phyloP scores from a whole-genome alignment of 2,329 filamentous ascomycete genomes.

The Talaromyces sp. region DNA sequence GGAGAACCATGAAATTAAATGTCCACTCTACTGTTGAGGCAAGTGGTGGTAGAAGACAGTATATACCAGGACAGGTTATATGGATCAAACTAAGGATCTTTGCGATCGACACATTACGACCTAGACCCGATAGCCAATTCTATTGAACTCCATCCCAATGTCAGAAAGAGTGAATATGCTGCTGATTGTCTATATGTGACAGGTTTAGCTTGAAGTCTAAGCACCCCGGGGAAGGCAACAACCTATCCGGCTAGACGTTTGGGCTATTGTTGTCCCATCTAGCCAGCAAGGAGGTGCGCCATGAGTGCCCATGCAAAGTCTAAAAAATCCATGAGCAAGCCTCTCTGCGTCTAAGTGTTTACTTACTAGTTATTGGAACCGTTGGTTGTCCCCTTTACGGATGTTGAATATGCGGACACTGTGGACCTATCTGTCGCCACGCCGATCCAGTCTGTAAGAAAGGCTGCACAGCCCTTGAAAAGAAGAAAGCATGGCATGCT shows the following conservation, averaged over 20 bases:
- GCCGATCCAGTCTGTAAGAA: not conserved
- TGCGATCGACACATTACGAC: slow-evolving; percentile 11
- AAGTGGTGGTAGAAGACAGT: not conserved
- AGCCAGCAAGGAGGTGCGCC: slow-evolving; percentile 16
- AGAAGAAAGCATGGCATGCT: not conserved
- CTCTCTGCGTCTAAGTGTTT: not conserved
- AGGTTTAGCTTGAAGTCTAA: slow-evolving; percentile 10
- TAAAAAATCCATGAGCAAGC: slow-evolving; percentile 15
- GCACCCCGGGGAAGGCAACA: slow-evolving; percentile 11
- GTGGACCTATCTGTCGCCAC: not conserved
- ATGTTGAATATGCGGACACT: not conserved
- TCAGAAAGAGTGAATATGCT: not conserved
- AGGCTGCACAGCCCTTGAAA: not conserved
- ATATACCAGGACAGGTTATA: slow-evolving; percentile 8
- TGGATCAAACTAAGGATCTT: not conserved
- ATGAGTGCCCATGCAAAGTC: slow-evolving; percentile 17
- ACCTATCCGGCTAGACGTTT: not conserved
- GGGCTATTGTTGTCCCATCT: slow-evolving; percentile 2
- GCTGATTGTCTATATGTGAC: not conserved
- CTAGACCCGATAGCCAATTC: not conserved
- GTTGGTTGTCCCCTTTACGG: not conserved
- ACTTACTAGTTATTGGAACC: not conserved
- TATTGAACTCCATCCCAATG: not conserved
- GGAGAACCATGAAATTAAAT: slow-evolving; percentile 1
- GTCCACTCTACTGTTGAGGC: not conserved